Evolutionary conservation across 2,329 filamentous ascomycete species (phyloP), one percentile per base, ranked within the genome.

Genomic region (Pleoardoris graminearum): DNA sequence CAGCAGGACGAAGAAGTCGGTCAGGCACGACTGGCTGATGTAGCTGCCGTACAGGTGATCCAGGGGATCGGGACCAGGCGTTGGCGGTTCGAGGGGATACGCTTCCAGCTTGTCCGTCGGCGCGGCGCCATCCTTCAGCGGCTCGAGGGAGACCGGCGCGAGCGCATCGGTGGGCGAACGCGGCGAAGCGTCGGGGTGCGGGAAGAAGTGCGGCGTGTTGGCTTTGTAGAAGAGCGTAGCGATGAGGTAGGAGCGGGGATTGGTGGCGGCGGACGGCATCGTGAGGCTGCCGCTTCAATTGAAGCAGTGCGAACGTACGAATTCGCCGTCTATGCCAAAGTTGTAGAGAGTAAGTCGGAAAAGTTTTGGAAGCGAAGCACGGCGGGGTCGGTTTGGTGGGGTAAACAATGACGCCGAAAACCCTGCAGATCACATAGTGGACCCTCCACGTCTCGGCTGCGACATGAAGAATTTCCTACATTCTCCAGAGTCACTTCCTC

Each of bases 21-120:
- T 81, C 53, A 82, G 71, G 65, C 81, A 83, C 58, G 80, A 68
- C 66, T 82, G 80, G 49, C 78, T 80, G 39, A 83, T 75, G 57
- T 79, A 82, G 10, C 76, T 76, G 8, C 80, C 80, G 60, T 82
- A 82, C 16, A 82, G 70, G 62, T 82, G 80, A 61, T 83, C 80
- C 33, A 82, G 71, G 21, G 80, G 79, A 51, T 81, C 79, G 5
- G 80, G 79, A 53, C 81, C 80, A 1, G 78, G 79, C 14, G 77
- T 78, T 2, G 79, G 79, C 1, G 80, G 80, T 61, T 83, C 80
- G 36, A 81, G 78, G 2, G 80, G 80, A 56, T 81, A 79, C 58
- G 80, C 79, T 50, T 76, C 74, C 33, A 82, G 73, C 54, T 80
- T 79, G 35, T 77, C 69, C 21, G 80, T 80, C 10, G 80, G 80